A percentile compares a stretch with the other conserved stretches of the same genome.
Evolutionary conservation across 2,329 filamentous ascomycete species (phyloP).

Genomic region (Epichloe bromicola): DNA sequence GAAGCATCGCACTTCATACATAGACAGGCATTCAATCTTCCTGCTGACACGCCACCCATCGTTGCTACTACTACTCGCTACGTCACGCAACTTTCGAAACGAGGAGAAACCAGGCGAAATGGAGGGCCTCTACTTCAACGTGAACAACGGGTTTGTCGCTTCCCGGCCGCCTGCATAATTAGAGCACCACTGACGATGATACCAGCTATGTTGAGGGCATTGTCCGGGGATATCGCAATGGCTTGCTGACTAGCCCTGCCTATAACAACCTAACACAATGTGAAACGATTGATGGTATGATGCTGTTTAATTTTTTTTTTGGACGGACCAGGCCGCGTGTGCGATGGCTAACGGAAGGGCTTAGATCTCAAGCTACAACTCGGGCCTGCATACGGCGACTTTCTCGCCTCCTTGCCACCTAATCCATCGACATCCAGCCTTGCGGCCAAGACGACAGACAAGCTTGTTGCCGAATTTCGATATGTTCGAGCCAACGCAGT

Average conservation of each 20-base stretch:
- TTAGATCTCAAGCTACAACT: constrained; percentile 96
- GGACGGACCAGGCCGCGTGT: neutral
- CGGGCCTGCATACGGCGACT: constrained; percentile 91
- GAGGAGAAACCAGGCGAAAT: constrained; percentile 30
- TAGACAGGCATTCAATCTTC: neutral
- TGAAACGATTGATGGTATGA: constrained; percentile 82
- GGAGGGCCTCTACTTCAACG: constrained; percentile 92
- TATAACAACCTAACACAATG: constrained; percentile 96
- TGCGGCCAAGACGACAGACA: constrained; percentile 91
- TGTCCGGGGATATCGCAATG: constrained; percentile 91
- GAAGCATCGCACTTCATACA: neutral
- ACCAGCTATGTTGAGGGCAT: constrained; percentile 90
- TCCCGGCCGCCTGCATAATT: constrained; percentile 5
- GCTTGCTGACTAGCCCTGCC: constrained; percentile 76
- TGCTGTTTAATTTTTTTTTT: neutral
- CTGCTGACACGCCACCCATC: neutral
- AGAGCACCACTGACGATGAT: constrained; percentile 17
- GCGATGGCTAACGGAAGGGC: neutral
- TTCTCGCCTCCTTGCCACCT: constrained; percentile 82
- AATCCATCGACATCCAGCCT: constrained; percentile 95
- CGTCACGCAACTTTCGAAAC: neutral
- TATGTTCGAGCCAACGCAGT: constrained; percentile 91
- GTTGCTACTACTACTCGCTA: neutral
- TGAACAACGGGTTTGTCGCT: constrained; percentile 66
- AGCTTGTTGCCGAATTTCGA: constrained; percentile 92